A percentile compares a stretch with the other conserved stretches of the same genome.
Conservation (phyloP, 208 protist genomes). For the Novymonas esmeraldas region DNA sequence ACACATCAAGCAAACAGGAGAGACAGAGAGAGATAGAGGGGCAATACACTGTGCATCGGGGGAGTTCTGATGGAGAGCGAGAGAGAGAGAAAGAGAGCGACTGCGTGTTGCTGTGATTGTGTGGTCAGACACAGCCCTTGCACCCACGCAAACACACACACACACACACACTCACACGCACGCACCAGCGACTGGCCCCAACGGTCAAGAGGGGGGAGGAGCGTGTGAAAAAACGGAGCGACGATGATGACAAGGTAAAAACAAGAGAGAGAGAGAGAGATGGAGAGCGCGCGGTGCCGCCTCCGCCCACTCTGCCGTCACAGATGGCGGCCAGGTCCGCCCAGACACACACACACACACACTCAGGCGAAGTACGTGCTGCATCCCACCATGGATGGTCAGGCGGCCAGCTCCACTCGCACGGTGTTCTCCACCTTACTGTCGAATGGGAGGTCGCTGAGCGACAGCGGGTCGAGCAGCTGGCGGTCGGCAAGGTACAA, state of each 20-base stretch:
- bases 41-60: no score
- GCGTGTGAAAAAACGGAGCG: background rate
- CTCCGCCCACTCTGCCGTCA: background rate
- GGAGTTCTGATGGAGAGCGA: no score
- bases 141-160: background rate
- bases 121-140: background rate
- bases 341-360: background rate
- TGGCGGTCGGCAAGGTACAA: constrained; percentile 65
- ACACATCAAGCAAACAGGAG: no score
- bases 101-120: background rate
- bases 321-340: background rate
- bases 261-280: background rate
- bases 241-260: background rate
- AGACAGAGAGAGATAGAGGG: no score
- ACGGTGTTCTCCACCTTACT: constrained; percentile 57
- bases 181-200: background rate
- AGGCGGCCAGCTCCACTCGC: constrained; percentile 35
- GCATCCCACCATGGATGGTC: background rate
- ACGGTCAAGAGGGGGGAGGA: background rate
- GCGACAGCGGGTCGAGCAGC: constrained; percentile 80
- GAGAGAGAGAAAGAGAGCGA: no score
- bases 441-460: constrained; percentile 81
- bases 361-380: background rate
- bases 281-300: background rate
- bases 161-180: background rate